Conservation (phyloP, 176 grass and related monocot genomes). For the Hsuehochloa calcarea region DNA sequence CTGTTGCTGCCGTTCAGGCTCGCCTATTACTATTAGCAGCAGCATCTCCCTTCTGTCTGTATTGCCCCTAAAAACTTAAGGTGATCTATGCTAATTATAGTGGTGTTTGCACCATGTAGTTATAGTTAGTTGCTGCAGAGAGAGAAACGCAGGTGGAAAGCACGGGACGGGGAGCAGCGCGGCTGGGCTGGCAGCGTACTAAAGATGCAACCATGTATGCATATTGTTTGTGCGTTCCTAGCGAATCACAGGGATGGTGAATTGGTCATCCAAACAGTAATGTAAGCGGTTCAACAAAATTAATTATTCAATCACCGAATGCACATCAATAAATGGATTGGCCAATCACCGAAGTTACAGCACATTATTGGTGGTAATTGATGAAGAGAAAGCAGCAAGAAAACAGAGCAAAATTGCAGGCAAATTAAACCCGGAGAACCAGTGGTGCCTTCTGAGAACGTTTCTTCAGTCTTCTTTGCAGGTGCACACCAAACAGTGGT, state of each 20-base stretch:
- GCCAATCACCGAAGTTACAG: slow-evolving; percentile 13
- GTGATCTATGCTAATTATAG: no score
- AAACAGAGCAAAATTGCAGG: slow-evolving; percentile 1
- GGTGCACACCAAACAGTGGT: neutral
- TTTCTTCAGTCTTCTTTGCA: neutral
- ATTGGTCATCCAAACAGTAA: neutral
- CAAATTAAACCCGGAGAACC: slow-evolving; percentile 17
- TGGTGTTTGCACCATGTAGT: no score
- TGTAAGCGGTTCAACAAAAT: neutral
- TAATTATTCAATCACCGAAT: neutral
- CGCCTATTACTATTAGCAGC: neutral
- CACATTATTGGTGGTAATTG: neutral
- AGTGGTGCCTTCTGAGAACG: neutral
- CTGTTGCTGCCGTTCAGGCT: neutral
- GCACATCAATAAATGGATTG: neutral
- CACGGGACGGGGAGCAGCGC: no score
- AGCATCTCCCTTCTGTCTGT: neutral
- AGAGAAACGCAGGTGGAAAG: no score
- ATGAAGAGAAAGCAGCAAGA: neutral
- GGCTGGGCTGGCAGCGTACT: no score
- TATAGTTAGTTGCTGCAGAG: no score
- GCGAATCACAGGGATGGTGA: neutral
- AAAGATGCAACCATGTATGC: no score
- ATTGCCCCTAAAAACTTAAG: no score
- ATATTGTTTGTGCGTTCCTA: neutral